Evolutionary conservation across 331 rosid genomes (phyloP), one percentile per base, ranked within the genome.

Genomic region (Saraca asoca): DNA sequence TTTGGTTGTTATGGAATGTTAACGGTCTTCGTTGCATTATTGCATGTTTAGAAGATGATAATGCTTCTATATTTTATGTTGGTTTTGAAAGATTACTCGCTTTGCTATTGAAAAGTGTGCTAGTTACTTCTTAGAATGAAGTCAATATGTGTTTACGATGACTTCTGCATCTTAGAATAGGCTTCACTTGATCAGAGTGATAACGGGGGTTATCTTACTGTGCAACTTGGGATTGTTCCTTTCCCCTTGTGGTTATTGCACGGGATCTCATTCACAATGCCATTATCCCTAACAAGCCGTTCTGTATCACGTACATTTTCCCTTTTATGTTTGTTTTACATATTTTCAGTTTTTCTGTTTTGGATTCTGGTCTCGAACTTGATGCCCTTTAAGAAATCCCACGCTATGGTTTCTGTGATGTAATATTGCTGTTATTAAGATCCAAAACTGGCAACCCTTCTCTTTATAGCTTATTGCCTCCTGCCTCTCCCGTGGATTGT

Each of bases 31-130:
- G 1, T 31, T 64, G 70, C 46, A 74, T 75, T 83, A 80, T 74
- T 75, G 58, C 74, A 80, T 83, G 88, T 52, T 77, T 15, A 51
- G 41, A 79, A 77, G 59, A 34, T 48, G 33, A 39, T 53, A n/a
- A 8, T 53, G 51, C 9, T 39, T 71, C 58, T 68, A 76, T 79
- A 75, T 82, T 82, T 79, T 62, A 65, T 69, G 84, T 76, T 73
- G 63, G 64, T 82, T 66, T 79, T 4, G 65, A 57, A 39, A 15
- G 38, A 62, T 61, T 51, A 51, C 0, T 56, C 10, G 20, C 43
- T 76, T 64, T 64, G 37, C 48, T 60, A 33, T 58, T 54, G 46
- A 51, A 35, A 62, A 31, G 3, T 62, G 53, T 44, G 74, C 54
- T 72, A 33, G 56, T 33, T 64, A 34, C 56, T 53, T 24, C 31